Evolutionary conservation across 495 filamentous ascomycete genomes (phyloP), one percentile per base, ranked within the genome.

Genomic region (Parathielavia appendiculata): DNA sequence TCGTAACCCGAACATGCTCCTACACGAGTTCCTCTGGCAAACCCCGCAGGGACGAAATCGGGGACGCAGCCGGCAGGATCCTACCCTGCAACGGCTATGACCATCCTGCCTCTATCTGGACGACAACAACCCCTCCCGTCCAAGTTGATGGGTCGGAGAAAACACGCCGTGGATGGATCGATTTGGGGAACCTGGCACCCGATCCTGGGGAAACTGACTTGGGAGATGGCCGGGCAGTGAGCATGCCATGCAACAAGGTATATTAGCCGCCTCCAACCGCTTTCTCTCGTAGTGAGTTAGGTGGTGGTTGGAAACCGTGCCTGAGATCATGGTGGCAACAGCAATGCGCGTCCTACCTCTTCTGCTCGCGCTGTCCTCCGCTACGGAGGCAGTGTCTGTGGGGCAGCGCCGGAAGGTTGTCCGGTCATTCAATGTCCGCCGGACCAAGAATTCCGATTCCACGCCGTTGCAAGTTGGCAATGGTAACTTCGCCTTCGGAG

Each of bases 401-500:
- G 35, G 19, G 9, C 57, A 57, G 30, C 57, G 57, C 14, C 52
- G 53, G 9, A 50, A 57, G 53, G 66, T 76, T 3, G 70, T 77
- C 38, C 69, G 60, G 38, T 65, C 66, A n/a, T 76, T 76, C 62
- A 78, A 76, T 43, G 71, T 75, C 39, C 66, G 61, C 39, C 73
- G 74, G 26, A 69, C 70, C 63, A 66, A 70, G 56, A 84, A 75
- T 70, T 83, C 71, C 1, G 50, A 61, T 30, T 67, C 66, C 2
- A 79, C 78, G 5, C 78, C 78, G 13, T 67, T 82, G 40, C 78
- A 79, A 66, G 76, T 81, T 0, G 79, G 77, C 36, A 81, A 81
- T 65, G 78, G 79, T 8, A 76, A 81, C 63, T 79, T 82, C 54
- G 78, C 78, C 50, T 81, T 81, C 58, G 78, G 79, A 23, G 75